Evolutionary conservation across 257 asterid genomes (phyloP).

Genomic region (Fraxinus anomala): DNA sequence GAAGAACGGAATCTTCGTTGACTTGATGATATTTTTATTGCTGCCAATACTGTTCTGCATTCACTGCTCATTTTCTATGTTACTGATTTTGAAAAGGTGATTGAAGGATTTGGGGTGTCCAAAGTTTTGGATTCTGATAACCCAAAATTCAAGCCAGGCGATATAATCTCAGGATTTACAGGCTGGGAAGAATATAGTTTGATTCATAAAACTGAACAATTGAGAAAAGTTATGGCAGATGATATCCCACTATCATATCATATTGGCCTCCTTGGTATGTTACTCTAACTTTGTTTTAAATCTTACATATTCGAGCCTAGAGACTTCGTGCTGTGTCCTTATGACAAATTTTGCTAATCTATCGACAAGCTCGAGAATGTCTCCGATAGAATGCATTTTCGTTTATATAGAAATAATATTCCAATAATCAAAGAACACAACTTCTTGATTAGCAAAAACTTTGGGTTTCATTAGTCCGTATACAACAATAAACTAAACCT

Average conservation of each 20-base stretch:
- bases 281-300: neutral
- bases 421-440: too few relatives aligned
- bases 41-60: neutral
- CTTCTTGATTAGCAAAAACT: too few relatives aligned
- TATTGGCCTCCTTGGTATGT: slow-evolving; percentile 80
- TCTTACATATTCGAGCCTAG: neutral
- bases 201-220: slow-evolving; percentile 47
- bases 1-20: neutral
- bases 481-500: too few relatives aligned
- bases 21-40: too few relatives aligned
- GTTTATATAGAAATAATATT: too few relatives aligned
- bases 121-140: slow-evolving; percentile 72
- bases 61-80: neutral
- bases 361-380: neutral
- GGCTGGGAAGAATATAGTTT: slow-evolving; percentile 96
- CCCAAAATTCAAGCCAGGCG: slow-evolving; percentile 71
- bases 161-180: slow-evolving; percentile 72
- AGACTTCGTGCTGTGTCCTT: neutral
- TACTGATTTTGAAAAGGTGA: slow-evolving; percentile 40
- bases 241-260: slow-evolving; percentile 70
- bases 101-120: slow-evolving; percentile 87
- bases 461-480: too few relatives aligned
- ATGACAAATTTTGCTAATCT: neutral
- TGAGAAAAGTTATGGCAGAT: slow-evolving; percentile 61
- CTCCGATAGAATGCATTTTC: neutral